Evolutionary conservation across 306 rosid species (phyloP).

Genomic region (barrel medic (Medicago truncatula)): DNA sequence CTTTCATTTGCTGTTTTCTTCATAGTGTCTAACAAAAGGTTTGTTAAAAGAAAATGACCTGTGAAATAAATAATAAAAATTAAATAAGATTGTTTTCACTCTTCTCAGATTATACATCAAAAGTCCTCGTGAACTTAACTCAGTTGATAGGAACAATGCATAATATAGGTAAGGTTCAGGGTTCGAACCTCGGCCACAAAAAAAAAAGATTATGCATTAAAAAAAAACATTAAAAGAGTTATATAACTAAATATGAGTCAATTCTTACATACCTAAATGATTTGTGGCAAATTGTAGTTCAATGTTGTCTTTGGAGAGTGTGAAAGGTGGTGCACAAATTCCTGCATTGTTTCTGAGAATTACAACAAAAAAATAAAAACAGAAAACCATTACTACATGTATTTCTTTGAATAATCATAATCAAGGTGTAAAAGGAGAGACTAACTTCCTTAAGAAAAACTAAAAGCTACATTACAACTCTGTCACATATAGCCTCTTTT

Average conservation of each 20-base stretch:
- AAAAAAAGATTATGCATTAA: not conserved
- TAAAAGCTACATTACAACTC: too few species aligned
- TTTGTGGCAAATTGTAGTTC: slow-evolving; percentile 90
- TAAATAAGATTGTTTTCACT: not conserved
- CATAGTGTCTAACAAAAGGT: slow-evolving; percentile 79
- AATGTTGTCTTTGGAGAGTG: slow-evolving; percentile 72
- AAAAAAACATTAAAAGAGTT: not conserved
- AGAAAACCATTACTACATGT: slow-evolving; percentile 22
- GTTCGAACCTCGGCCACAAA: too few species aligned
- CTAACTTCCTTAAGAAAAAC: too few species aligned
- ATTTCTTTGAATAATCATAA: not conserved
- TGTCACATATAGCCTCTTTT: too few species aligned
- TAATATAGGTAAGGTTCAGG: too few species aligned
- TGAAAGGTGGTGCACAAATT: slow-evolving; percentile 68
- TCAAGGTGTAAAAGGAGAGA: too few species aligned
- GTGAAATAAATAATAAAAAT: slow-evolving; percentile 25
- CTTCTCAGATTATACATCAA: not conserved
- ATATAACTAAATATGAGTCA: not conserved
- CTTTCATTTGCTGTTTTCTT: slow-evolving; percentile 68
- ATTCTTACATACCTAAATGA: slow-evolving; percentile 60
- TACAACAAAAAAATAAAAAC: slow-evolving; percentile 41
- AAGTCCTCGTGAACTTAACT: too few species aligned
- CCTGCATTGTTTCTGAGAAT: slow-evolving; percentile 90
- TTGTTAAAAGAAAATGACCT: slow-evolving; percentile 90
- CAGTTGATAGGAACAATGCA: too few species aligned